Evolutionary conservation across 192 early-diverging fungal species (phyloP).

Genomic region (Podila epigama): DNA sequence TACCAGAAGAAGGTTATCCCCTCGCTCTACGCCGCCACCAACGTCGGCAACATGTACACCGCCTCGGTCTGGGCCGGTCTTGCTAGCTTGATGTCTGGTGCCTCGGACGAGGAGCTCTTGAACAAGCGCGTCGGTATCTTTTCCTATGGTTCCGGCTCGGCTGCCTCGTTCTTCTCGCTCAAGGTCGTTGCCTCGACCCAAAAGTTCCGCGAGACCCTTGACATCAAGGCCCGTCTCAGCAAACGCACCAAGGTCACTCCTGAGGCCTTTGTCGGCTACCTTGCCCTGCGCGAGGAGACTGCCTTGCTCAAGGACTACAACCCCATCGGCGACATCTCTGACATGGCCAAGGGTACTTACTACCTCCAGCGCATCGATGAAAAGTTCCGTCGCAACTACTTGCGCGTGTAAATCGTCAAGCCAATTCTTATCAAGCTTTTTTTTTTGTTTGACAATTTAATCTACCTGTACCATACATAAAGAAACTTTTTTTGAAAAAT

Average conservation of each 20-base stretch:
- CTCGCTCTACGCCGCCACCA: constrained; percentile 79
- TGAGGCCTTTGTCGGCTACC: constrained; percentile 76
- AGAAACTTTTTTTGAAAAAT: too few species aligned
- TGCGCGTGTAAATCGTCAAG: constrained; percentile 57
- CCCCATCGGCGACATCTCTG: constrained; percentile 72
- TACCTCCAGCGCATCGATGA: constrained; percentile 90
- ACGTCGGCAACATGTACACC: constrained; percentile 96
- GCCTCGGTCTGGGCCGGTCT: constrained; percentile 72
- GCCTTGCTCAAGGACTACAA: constrained; percentile 85
- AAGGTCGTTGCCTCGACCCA: constrained; percentile 74
- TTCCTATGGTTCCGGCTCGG: constrained; percentile 97
- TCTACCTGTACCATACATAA: too few species aligned
- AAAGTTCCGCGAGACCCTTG: constrained; percentile 66
- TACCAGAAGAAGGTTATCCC: constrained; percentile 83
- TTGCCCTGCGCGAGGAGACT: constrained; percentile 87
- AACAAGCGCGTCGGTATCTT: constrained; percentile 90
- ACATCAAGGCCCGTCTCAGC: constrained; percentile 75
- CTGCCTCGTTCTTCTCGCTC: constrained; percentile 94
- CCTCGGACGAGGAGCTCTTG: constrained; percentile 71
- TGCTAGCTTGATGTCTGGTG: constrained; percentile 78
- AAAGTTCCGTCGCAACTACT: constrained; percentile 92
- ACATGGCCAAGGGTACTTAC: constrained; percentile 78
- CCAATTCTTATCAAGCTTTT: neutral
- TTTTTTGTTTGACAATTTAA: neutral
- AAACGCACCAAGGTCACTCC: constrained; percentile 80